Base-by-base conservation (phyloP, 805 yeast species). In the Candida piceae region DNA sequence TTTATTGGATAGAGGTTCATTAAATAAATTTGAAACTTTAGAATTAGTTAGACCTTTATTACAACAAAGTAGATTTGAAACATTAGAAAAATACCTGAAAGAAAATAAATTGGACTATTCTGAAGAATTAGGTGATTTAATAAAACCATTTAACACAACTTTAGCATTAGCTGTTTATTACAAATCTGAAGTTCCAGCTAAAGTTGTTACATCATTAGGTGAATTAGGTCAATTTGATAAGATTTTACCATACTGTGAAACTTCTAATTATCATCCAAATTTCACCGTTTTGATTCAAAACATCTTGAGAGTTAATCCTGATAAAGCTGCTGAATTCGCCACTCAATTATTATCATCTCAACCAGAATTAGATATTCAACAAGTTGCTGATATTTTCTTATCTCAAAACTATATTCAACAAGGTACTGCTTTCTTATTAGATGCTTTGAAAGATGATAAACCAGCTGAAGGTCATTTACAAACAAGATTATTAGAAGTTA, bases 41-140 rank as follows among this genome's bases (percentile, higher is more conserved):
- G 98, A 93, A 65, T 78, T 93, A 51, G 97, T 96, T 16, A 82
- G 81, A 58, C 97, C 98, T 8, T 95, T 93, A 5, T 72, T 93
- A 57, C 96, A 87, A 66, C 97, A 89, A 68, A 94, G 87, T 62
- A 84, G 96, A 60, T 83, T 85, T 56, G 95, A 86, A 46, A 70
- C 94, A 46, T 80, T 93, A 48, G 98, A 93, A 65, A 93, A 90
- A 67, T 93, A 97, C 89, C 76, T 93, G 62, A 84, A 82, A 60
- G 97, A 93, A 63, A 95, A 88, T 60, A 93, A 93, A 64, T 75
- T 93, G 49, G 89, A 90, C 44, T 79, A 84, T 35, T 85, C 96
- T n/a, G 99, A 93, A 67, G 97, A 89, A 64, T 74, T 93, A 48
- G 99, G 98, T 68, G 99, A 93, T 59, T 75, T 88, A 55, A 93